These are phyloP conservation scores for Malassezia cuniculi DNA, from an alignment of 1,284 basidiomycete species.

Conservation along the genomic window DNA sequence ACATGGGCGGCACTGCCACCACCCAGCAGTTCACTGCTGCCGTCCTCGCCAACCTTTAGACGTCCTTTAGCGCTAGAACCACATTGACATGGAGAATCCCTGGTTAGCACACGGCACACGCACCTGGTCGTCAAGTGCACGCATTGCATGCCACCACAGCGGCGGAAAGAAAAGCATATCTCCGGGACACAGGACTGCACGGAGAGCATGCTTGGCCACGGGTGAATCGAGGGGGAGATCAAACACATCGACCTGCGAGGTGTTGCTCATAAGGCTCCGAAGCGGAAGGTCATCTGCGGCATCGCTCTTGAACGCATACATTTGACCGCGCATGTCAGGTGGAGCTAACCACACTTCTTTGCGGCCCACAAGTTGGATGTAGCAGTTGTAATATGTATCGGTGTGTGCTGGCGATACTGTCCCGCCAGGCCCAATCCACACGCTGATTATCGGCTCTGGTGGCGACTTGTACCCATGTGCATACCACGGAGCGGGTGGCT, in stretches of 20 bases:
- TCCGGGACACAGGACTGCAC: constrained; percentile 13
- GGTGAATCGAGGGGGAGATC: background rate
- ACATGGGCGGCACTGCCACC: constrained; percentile 64
- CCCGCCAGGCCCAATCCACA: constrained; percentile 69
- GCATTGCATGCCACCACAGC: constrained; percentile 19
- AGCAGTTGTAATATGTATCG: constrained; percentile 84
- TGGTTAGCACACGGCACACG: background rate
- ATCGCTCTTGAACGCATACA: background rate
- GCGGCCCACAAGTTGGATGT: constrained; percentile 71
- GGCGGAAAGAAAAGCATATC: constrained; percentile 22
- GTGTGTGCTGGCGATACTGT: constrained; percentile 77
- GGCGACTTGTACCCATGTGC: constrained; percentile 47
- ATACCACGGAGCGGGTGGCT: constrained; percentile 49
- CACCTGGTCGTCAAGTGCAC: constrained; percentile 8
- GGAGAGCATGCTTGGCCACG: constrained; percentile 8
- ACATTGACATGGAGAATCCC: constrained; percentile 12
- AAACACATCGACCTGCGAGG: constrained; percentile 17
- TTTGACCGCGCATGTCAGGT: constrained; percentile 32
- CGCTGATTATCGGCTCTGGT: constrained; percentile 53
- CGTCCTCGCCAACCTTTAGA: constrained; percentile 34
- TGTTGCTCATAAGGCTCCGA: constrained; percentile 12
- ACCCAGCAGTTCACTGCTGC: constrained; percentile 44
- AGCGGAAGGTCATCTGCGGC: background rate
- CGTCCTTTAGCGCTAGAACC: constrained; percentile 10
- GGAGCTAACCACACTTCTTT: constrained; percentile 89